Evolutionary conservation across 179 eudicot species (phyloP).

Genomic region (Monotropa hypopitys): DNA sequence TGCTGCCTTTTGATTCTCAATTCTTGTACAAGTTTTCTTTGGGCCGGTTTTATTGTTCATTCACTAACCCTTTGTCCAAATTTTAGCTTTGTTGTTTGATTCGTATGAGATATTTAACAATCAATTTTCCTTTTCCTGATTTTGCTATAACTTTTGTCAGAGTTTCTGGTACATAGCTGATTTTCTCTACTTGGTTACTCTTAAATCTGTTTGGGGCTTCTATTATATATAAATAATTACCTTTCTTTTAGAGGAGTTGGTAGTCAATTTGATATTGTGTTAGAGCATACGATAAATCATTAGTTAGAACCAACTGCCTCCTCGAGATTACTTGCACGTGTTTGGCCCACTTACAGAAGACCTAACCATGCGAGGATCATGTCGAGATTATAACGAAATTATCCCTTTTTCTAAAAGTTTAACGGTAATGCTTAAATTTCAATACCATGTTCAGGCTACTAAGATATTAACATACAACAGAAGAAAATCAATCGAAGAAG

Average conservation of each 20-base stretch:
- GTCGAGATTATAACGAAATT: background rate
- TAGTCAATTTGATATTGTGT: background rate
- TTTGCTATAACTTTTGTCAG: conserved; percentile 1
- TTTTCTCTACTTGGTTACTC: background rate
- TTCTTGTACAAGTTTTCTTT: background rate
- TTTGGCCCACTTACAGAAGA: background rate
- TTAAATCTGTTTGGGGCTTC: background rate
- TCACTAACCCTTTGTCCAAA: background rate
- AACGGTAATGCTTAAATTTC: background rate
- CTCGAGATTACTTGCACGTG: background rate
- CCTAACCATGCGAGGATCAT: background rate
- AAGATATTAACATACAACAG: too few relatives aligned
- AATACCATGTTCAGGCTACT: background rate
- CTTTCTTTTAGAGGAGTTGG: background rate
- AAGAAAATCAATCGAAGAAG: too few relatives aligned
- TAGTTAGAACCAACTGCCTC: background rate
- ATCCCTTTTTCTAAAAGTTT: background rate
- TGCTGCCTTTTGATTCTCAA: background rate
- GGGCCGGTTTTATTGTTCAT: background rate
- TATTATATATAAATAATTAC: background rate
- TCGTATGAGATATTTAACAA: background rate
- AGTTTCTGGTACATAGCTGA: background rate
- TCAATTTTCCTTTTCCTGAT: background rate
- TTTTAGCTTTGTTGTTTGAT: background rate
- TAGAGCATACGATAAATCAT: background rate